A percentile compares a stretch with the other conserved stretches of the same genome.
Evolutionary conservation across 331 rosid species (phyloP).

Genomic region (Quercus tomentella): DNA sequence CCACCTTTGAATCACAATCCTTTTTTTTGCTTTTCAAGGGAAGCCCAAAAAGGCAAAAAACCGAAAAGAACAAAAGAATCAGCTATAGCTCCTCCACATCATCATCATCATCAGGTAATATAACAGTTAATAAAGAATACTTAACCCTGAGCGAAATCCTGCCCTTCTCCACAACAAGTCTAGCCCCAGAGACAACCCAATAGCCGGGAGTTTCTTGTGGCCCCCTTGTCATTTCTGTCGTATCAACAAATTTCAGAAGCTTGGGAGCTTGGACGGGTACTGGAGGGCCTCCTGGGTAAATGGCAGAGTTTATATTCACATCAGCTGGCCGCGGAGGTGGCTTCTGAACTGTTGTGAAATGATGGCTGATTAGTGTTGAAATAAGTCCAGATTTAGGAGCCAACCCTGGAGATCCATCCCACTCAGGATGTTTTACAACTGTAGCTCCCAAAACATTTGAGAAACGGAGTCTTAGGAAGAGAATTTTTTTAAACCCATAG

Average conservation of each 20-base stretch:
- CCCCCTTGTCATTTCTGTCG: slow-evolving; percentile 90
- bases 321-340: slow-evolving; percentile 90
- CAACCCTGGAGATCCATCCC: slow-evolving; percentile 92
- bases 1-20: background rate
- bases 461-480: slow-evolving; percentile 73
- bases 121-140: slow-evolving; percentile 74
- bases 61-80: background rate
- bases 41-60: too few species aligned
- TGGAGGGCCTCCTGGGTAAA: slow-evolving; percentile 96
- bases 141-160: slow-evolving; percentile 76
- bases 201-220: slow-evolving; percentile 95
- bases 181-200: slow-evolving; percentile 98
- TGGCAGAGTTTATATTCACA: slow-evolving; percentile 90
- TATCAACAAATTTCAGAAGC: slow-evolving; percentile 86
- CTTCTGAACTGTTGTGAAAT: slow-evolving; percentile 74
- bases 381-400: slow-evolving; percentile 89
- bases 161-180: slow-evolving; percentile 86
- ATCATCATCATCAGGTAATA: slow-evolving; percentile 64
- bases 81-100: slow-evolving; percentile 22
- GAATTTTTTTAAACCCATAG: slow-evolving; percentile 75
- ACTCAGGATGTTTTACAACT: slow-evolving; percentile 66
- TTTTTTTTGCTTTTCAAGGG: too few species aligned
- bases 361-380: slow-evolving; percentile 93
- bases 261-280: slow-evolving; percentile 83
- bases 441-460: slow-evolving; percentile 62